These are phyloP conservation scores for Xylaria sp. DNA, from an alignment of 2,329 filamentous ascomycete genomes.

Conservation along the genomic window DNA sequence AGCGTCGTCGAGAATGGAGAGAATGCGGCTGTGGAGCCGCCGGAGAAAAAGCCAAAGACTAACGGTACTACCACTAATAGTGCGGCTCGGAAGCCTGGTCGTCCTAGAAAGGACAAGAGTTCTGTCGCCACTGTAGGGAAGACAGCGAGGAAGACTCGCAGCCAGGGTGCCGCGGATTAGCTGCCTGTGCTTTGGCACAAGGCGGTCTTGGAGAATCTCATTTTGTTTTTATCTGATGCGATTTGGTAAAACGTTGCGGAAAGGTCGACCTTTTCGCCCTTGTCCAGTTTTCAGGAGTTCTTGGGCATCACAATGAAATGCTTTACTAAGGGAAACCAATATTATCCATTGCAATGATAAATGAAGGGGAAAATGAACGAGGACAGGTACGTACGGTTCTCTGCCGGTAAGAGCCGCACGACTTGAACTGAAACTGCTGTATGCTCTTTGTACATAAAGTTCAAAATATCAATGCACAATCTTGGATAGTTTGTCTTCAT, in stretches of 20 bases:
- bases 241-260: constrained; percentile 9
- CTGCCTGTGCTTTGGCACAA: neutral
- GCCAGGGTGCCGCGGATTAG: constrained; percentile 47
- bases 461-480: constrained; percentile 7
- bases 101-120: constrained; percentile 52
- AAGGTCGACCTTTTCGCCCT: neutral
- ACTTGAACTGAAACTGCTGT: neutral
- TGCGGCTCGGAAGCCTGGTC: constrained; percentile 49
- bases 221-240: neutral
- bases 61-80: constrained; percentile 49
- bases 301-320: constrained; percentile 18
- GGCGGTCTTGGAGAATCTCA: too few species aligned
- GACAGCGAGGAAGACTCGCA: constrained; percentile 55
- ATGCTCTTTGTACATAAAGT: constrained; percentile 37
- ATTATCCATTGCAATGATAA: constrained; percentile 5
- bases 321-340: neutral
- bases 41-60: constrained; percentile 57
- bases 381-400: neutral
- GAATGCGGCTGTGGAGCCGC: constrained; percentile 43
- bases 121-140: constrained; percentile 49
- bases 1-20: constrained; percentile 29
- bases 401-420: neutral
- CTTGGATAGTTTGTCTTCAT: neutral
- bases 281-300: constrained; percentile 18
- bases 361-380: neutral